Conservation (phyloP, 1,284 basidiomycete species). For the Irpex lacteus region DNA sequence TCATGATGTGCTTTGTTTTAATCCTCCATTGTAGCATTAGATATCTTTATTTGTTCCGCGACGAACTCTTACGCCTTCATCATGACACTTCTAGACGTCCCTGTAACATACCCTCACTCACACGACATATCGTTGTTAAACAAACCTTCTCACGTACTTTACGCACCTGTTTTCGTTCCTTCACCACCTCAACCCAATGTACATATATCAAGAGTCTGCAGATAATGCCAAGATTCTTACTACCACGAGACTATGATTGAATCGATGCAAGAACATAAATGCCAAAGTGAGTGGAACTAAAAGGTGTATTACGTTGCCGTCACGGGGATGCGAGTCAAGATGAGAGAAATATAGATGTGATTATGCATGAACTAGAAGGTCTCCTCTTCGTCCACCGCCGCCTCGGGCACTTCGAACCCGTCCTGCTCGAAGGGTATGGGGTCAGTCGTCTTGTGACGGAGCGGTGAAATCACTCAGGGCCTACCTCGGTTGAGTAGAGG, state of each 20-base stretch:
- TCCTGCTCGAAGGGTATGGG: constrained; percentile 19
- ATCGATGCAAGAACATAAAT: background rate
- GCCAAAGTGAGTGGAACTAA: background rate
- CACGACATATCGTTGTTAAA: background rate
- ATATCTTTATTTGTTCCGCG: background rate
- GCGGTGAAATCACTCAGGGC: constrained; percentile 19
- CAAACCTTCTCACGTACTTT: background rate
- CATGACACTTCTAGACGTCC: background rate
- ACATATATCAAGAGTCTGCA: background rate
- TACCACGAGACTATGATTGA: background rate
- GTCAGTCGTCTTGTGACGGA: background rate
- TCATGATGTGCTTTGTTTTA: background rate
- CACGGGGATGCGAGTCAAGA: background rate
- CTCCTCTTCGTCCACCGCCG: constrained; percentile 30
- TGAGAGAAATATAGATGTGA: background rate
- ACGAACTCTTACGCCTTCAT: background rate
- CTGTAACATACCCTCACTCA: background rate
- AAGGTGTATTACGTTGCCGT: background rate
- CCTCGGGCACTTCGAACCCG: constrained; percentile 33
- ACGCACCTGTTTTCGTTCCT: background rate
- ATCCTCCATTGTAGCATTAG: background rate
- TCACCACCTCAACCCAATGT: background rate
- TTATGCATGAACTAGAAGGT: constrained; percentile 19
- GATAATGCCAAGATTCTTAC: background rate
- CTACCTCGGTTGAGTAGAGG: constrained; percentile 91